Evolutionary conservation across 495 filamentous ascomycete species (phyloP).

Genomic region (Usnea hakonensis): DNA sequence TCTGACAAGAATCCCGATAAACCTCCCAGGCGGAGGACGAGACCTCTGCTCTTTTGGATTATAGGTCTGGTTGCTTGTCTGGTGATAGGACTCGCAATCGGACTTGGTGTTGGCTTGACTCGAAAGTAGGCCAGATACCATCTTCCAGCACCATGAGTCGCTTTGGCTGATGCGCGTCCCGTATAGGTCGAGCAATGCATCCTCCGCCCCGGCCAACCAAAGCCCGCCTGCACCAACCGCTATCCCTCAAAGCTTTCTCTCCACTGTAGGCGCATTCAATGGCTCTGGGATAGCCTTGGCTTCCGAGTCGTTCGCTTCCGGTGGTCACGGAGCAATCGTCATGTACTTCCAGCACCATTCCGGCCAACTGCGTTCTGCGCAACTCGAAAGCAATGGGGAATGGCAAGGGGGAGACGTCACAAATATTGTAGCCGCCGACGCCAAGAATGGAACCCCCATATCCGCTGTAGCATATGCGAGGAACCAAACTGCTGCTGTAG

Average conservation of each 20-base stretch:
- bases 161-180: not conserved
- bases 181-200: conserved; percentile 3
- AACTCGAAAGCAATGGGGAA: conserved; percentile 20
- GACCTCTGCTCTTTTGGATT: conserved; percentile 4
- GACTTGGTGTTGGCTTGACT: conserved; percentile 23
- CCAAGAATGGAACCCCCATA: conserved; percentile 33
- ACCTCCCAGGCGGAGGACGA: conserved; percentile 4
- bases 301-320: conserved; percentile 28
- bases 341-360: conserved; percentile 33
- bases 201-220: not conserved
- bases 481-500: conserved; percentile 21
- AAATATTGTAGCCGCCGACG: conserved; percentile 29
- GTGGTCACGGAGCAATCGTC: conserved; percentile 25
- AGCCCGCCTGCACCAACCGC: not conserved
- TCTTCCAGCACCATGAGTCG: not conserved
- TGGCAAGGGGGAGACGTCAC: conserved; percentile 28
- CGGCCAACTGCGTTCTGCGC: conserved; percentile 28
- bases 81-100: conserved; percentile 21
- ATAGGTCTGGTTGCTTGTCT: conserved; percentile 11
- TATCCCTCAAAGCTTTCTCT: conserved; percentile 18
- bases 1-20: not conserved
- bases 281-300: conserved; percentile 32
- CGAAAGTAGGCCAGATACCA: conserved; percentile 10
- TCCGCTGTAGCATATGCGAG: conserved; percentile 28
- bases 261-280: conserved; percentile 31